Conservation (phyloP, 371 early-diverging fungal genomes). For the Mortierella sp. region DNA sequence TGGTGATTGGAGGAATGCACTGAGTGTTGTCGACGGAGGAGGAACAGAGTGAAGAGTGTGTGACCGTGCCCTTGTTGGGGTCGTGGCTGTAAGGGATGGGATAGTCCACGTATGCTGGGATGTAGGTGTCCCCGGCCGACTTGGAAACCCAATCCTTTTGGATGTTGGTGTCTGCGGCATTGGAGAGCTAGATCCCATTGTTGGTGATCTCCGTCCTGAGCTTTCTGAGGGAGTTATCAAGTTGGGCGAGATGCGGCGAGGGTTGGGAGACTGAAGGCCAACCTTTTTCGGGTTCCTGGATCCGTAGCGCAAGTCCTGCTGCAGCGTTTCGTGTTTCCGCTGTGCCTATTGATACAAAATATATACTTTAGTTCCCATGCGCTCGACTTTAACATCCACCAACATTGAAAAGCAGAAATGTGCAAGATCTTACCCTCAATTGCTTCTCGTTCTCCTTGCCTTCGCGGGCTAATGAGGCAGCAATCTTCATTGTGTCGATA, state of each 20-base stretch:
- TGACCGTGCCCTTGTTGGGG: slow-evolving; percentile 39
- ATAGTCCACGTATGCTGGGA: slow-evolving; percentile 33
- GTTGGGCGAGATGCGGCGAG: slow-evolving; percentile 43
- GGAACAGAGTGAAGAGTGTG: slow-evolving; percentile 20
- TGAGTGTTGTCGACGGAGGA: slow-evolving; percentile 11
- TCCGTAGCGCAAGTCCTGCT: slow-evolving; percentile 46
- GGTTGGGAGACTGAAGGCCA: slow-evolving; percentile 41
- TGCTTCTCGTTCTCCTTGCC: slow-evolving; percentile 47
- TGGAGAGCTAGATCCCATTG: slow-evolving; percentile 14
- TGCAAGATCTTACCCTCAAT: slow-evolving; percentile 28
- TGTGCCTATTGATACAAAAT: slow-evolving; percentile 23
- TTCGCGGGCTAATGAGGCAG: slow-evolving; percentile 45
- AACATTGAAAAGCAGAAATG: too few species aligned
- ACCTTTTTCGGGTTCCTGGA: slow-evolving; percentile 37
- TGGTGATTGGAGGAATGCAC: slow-evolving; percentile 28
- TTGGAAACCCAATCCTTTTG: slow-evolving; percentile 31
- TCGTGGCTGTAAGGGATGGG: slow-evolving; percentile 33
- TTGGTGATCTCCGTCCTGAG: slow-evolving; percentile 23
- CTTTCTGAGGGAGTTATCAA: background rate
- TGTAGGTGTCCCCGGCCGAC: slow-evolving; percentile 44
- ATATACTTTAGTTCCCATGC: background rate
- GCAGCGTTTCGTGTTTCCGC: slow-evolving; percentile 18
- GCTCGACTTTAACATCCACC: background rate
- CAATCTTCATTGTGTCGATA: slow-evolving; percentile 43
- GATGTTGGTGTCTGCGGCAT: slow-evolving; percentile 45